Evolutionary conservation across 345 rosid genomes (phyloP).

Genomic region (Toxicodendron radicans): DNA sequence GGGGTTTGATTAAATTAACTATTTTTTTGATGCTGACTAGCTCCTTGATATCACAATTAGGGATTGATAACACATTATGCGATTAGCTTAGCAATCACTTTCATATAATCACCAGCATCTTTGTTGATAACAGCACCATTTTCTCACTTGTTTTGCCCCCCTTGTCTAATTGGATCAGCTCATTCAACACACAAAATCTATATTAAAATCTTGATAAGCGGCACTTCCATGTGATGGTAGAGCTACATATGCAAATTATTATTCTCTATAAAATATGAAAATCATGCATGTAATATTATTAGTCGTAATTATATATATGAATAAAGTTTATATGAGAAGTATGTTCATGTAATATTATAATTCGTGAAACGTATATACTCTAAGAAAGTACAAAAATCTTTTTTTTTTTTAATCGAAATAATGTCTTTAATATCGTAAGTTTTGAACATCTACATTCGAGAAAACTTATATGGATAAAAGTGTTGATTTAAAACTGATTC

Average conservation of each 20-base stretch:
- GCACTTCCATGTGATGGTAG: no score
- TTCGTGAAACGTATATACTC: no score
- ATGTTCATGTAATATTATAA: no score
- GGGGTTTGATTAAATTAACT: background rate
- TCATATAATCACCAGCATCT: conserved; percentile 13
- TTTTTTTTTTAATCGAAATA: no score
- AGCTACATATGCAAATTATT: no score
- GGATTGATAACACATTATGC: background rate
- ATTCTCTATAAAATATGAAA: no score
- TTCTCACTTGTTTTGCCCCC: background rate
- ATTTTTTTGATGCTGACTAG: conserved; percentile 3
- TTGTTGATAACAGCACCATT: background rate
- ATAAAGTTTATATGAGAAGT: no score
- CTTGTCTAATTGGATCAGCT: background rate
- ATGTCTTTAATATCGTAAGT: background rate
- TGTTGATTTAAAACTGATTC: background rate
- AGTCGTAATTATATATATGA: no score
- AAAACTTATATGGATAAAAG: no score
- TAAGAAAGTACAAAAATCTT: no score
- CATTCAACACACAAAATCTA: background rate
- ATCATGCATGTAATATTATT: no score
- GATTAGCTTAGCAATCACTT: conserved; percentile 21
- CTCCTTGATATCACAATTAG: conserved; percentile 21
- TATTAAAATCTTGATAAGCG: no score
- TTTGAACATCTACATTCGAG: background rate